phyloP scores from a whole-genome alignment of 768 basidiomycete genomes.

The Termitomyces sp. region DNA sequence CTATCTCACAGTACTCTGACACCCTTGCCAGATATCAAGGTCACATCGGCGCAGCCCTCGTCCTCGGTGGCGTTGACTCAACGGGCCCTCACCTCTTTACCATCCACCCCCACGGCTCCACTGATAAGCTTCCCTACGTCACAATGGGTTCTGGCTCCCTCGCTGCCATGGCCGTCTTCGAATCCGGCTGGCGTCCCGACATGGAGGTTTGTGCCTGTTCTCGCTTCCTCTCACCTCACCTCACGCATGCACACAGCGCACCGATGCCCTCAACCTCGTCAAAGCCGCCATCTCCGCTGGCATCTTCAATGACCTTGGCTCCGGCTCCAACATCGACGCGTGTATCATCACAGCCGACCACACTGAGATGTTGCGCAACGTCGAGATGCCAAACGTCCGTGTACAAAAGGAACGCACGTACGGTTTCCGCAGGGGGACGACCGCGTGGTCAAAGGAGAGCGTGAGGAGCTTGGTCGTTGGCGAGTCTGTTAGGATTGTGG shows the following conservation, averaged over 20 bases:
- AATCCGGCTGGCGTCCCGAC: conserved; percentile 75
- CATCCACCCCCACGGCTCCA: conserved; percentile 93
- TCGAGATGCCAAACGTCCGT: conserved; percentile 85
- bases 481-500: conserved; percentile 48
- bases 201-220: conserved; percentile 56
- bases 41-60: conserved; percentile 90
- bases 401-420: conserved; percentile 70
- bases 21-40: conserved; percentile 71
- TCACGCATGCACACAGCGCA: conserved; percentile 42
- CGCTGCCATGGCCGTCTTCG: conserved; percentile 98
- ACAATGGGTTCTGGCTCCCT: conserved; percentile 97
- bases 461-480: conserved; percentile 66
- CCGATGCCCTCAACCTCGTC: conserved; percentile 78
- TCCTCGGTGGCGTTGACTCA: conserved; percentile 93
- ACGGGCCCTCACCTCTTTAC: conserved; percentile 96
- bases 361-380: conserved; percentile 93
- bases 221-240: background rate
- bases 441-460: conserved; percentile 80
- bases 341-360: conserved; percentile 85
- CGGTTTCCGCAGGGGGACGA: conserved; percentile 80
- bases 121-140: conserved; percentile 97
- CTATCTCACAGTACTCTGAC: background rate
- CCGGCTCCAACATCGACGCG: conserved; percentile 97
- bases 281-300: conserved; percentile 86
- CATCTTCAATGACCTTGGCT: conserved; percentile 99